phyloP scores from a whole-genome alignment of 371 early-diverging fungal species.

The Parasitella parasitica region DNA sequence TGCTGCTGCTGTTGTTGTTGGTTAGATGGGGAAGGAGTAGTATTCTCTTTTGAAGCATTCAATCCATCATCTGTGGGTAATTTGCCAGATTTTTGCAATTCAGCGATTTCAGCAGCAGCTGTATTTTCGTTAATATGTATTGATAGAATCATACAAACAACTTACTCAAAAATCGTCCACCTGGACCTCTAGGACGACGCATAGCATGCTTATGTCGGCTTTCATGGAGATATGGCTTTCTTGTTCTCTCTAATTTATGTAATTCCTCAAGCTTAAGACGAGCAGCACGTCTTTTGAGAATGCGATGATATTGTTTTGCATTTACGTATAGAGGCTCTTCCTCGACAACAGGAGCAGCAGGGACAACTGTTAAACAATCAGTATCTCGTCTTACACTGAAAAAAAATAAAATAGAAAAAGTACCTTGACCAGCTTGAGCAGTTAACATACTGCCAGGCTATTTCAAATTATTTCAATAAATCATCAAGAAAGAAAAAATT shows the following conservation, averaged over 20 bases:
- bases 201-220: slow-evolving; percentile 96
- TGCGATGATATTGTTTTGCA: slow-evolving; percentile 92
- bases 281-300: slow-evolving; percentile 81
- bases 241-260: slow-evolving; percentile 51
- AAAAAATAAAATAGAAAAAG: background rate
- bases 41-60: slow-evolving; percentile 4
- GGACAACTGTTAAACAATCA: slow-evolving; percentile 18
- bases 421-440: slow-evolving; percentile 33
- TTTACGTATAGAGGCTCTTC: slow-evolving; percentile 90
- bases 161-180: slow-evolving; percentile 81
- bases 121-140: background rate
- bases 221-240: slow-evolving; percentile 91
- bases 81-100: slow-evolving; percentile 48
- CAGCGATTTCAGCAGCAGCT: slow-evolving; percentile 65
- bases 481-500: background rate
- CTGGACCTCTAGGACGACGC: slow-evolving; percentile 91
- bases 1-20: slow-evolving; percentile 14
- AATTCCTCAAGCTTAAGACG: slow-evolving; percentile 65
- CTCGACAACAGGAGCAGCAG: slow-evolving; percentile 31
- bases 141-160: background rate
- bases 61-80: slow-evolving; percentile 11
- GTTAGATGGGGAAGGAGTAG: slow-evolving; percentile 4
- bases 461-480: background rate
- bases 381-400: background rate
- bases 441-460: slow-evolving; percentile 36